These are phyloP conservation scores for Penicillium diatomitis DNA, from an alignment of 495 filamentous ascomycete genomes.

Conservation along the genomic window DNA sequence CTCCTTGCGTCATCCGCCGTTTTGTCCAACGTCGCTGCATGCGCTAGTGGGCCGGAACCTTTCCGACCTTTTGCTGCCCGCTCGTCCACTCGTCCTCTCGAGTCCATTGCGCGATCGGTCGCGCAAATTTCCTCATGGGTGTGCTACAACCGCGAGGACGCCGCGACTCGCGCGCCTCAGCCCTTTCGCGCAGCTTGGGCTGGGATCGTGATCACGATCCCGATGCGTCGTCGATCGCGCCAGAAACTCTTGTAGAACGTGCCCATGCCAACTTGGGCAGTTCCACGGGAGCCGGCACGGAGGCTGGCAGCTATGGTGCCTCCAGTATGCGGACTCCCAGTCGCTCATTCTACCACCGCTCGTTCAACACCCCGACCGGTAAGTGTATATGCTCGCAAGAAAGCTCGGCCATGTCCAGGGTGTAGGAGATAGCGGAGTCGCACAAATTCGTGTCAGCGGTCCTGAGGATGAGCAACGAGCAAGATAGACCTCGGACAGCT, in stretches of 20 bases:
- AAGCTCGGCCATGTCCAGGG: too few species aligned
- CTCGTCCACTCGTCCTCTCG: background rate
- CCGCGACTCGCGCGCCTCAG: conserved; percentile 27
- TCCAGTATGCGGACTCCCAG: conserved; percentile 56
- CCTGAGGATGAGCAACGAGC: too few species aligned
- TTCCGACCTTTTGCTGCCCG: conserved; percentile 4
- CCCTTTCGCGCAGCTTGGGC: conserved; percentile 16
- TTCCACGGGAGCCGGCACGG: conserved; percentile 22
- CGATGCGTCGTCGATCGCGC: conserved; percentile 2
- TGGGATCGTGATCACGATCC: conserved; percentile 14
- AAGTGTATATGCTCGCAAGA: conserved; percentile 8
- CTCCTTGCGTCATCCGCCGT: conserved; percentile 16
- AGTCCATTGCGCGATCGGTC: conserved; percentile 6
- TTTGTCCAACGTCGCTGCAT: conserved; percentile 13
- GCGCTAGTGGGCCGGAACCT: conserved; percentile 15
- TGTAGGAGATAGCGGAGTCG: too few species aligned
- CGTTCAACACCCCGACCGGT: conserved; percentile 58
- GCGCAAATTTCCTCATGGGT: conserved; percentile 17
- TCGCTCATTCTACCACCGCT: conserved; percentile 71
- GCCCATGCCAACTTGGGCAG: conserved; percentile 24
- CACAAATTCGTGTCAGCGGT: too few species aligned
- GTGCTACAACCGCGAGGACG: conserved; percentile 30
- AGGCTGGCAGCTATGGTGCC: conserved; percentile 29
- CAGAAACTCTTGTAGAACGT: conserved; percentile 24
- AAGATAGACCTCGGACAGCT: too few species aligned